Percentiles rank a stretch among this genome's conserved stretches.
phyloP scores from a whole-genome alignment of 768 basidiomycete genomes.

The Daedaleopsis nitida region DNA sequence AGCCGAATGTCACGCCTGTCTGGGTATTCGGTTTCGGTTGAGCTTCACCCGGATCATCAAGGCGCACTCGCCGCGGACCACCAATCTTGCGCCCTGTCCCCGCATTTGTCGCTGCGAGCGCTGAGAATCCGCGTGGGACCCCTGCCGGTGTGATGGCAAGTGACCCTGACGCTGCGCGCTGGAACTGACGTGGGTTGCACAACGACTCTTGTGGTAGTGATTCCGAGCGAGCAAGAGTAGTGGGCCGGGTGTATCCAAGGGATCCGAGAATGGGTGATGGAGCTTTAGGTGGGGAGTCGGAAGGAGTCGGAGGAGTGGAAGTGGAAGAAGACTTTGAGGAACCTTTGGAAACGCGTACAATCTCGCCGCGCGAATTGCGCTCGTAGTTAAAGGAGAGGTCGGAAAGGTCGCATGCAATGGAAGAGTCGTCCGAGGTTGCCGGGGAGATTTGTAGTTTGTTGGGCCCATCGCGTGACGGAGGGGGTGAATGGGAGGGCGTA shows the following conservation, averaged over 20 bases:
- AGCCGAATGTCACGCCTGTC: neutral
- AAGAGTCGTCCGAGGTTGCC: slow-evolving; percentile 57
- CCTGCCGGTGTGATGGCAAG: slow-evolving; percentile 33
- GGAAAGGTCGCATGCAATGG: slow-evolving; percentile 40
- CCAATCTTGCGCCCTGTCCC: slow-evolving; percentile 26
- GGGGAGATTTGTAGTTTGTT: slow-evolving; percentile 15
- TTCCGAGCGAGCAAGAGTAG: slow-evolving; percentile 68
- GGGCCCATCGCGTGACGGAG: slow-evolving; percentile 14
- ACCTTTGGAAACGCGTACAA: slow-evolving; percentile 58
- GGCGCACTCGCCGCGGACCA: slow-evolving; percentile 28
- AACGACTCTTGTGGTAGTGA: slow-evolving; percentile 47
- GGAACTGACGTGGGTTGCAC: slow-evolving; percentile 53
- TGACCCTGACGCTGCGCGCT: slow-evolving; percentile 68
- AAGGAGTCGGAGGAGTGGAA: slow-evolving; percentile 42
- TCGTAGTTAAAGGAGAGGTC: slow-evolving; percentile 72
- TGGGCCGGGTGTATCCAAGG: slow-evolving; percentile 34
- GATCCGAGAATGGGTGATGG: slow-evolving; percentile 40
- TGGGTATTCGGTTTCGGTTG: slow-evolving; percentile 33
- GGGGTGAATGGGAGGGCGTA: slow-evolving; percentile 18
- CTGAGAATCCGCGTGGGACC: slow-evolving; percentile 32
- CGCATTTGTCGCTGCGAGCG: slow-evolving; percentile 15
- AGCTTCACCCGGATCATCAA: slow-evolving; percentile 34
- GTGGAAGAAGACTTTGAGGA: slow-evolving; percentile 45
- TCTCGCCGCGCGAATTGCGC: slow-evolving; percentile 55
- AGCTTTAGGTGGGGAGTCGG: slow-evolving; percentile 35